Evolutionary conservation across 2,329 filamentous ascomycete genomes (phyloP), one percentile per base, ranked within the genome.

Genomic region (Trichoderma oligosporum): DNA sequence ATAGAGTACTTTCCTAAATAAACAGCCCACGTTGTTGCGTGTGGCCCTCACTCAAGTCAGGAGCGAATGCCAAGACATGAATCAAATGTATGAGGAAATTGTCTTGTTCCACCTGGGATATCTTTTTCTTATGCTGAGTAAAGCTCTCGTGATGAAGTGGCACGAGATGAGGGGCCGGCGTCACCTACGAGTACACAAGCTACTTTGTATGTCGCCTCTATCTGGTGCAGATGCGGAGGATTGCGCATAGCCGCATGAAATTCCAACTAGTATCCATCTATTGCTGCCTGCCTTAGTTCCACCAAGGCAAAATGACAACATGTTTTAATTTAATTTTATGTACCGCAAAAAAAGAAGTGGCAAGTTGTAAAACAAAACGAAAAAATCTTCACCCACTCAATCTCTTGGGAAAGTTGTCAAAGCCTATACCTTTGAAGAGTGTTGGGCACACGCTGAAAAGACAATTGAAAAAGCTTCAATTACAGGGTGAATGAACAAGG

Each of bases 221-320:
- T 54, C 33, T 44, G 31, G 51, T 24, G 29, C 31, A 54, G 22
- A 45, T 29, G 31, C 22, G 51, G 51, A 54, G 41, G 51, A 54
- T 18, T 45, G 31, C 41, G 31, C 51, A 24, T 45, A 54, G 49
- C 51, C 39, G 51, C 51, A 54, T 54, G 29, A 45, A 54, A n/a
- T n/a, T 54, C 39, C 38, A 27, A 42, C 36, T 56, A 49, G 35
- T 38, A 31, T n/a, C n/a, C n/a, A n/a, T n/a, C 22, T 20, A 25
- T 22, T 52, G 31, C 46, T 52, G 35, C 55, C 45, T 52, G 31
- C 38, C 45, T 42, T 48, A 25, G 46, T 12, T 29, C 44, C 54
- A 56, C 46, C 44, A 56, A 41, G 31, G 51, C 39, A 54, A 27
- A 36, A 54, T 45, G 51, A 45, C 51, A n/a, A 54, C 51, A 27